Conservation (phyloP, 1,284 basidiomycete species). For the Termitomyces sp. region DNA sequence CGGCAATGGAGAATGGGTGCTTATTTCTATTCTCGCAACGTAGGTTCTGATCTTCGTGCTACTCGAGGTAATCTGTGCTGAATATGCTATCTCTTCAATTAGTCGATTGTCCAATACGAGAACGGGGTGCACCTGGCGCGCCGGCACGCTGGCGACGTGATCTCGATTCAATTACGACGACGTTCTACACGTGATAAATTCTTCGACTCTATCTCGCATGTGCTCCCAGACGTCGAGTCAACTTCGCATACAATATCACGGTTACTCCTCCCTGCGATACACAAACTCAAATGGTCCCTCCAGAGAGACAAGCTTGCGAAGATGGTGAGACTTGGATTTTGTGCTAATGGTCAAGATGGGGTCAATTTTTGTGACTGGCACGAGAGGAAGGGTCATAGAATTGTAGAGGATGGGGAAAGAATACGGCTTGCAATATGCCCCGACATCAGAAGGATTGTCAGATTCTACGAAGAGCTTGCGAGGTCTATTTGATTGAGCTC, state of each 20-base stretch:
- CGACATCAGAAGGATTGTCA: constrained; percentile 49
- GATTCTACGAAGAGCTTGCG: constrained; percentile 50
- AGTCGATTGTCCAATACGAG: constrained; percentile 61
- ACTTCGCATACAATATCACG: constrained; percentile 45
- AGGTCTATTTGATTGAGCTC: constrained; percentile 5
- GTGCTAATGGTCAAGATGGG: constrained; percentile 24
- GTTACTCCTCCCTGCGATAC: constrained; percentile 51
- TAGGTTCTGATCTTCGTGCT: constrained; percentile 29
- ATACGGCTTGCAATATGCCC: constrained; percentile 65
- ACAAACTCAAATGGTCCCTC: constrained; percentile 54
- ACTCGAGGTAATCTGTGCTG: not conserved
- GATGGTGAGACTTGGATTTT: constrained; percentile 38
- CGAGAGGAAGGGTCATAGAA: constrained; percentile 41
- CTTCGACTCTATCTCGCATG: constrained; percentile 38
- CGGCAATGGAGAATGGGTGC: constrained; percentile 56
- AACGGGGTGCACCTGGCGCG: constrained; percentile 45
- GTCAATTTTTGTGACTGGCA: constrained; percentile 47
- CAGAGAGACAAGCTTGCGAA: constrained; percentile 53
- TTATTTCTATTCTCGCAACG: constrained; percentile 59
- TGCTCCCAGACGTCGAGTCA: constrained; percentile 50
- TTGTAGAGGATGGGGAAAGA: constrained; percentile 57
- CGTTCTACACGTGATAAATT: constrained; percentile 28
- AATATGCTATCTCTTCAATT: constrained; percentile 8
- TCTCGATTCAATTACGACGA: constrained; percentile 43
- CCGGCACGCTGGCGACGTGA: constrained; percentile 41